Evolutionary conservation across 1,284 basidiomycete genomes (phyloP), one percentile per base, ranked within the genome.

Genomic region (Austropuccinia psidii): DNA sequence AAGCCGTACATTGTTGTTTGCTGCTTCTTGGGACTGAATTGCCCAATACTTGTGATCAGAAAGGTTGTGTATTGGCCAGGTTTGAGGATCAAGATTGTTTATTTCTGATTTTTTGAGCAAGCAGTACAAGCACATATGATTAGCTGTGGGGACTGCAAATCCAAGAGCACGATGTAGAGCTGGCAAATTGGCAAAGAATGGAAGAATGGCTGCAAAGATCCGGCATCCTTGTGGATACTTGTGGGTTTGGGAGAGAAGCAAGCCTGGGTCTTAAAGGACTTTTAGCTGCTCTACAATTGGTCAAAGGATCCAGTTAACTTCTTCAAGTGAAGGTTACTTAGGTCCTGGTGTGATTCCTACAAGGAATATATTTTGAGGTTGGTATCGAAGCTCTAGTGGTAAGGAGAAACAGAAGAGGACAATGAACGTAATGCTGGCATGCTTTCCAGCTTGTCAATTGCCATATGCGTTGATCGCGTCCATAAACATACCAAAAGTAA

Each of bases 261-360:
- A 72, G 0, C 82, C 82, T 13, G 65, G 55, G 21, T 29, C 78
- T 80, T 82, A 43, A 80, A 64, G 41, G 27, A 37, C n/a, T 24
- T 45, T 64, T 13, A 64, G n/a, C 31, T 64, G 15, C 8, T 41
- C 41, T 19, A 64, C 29, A 64, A 64, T 17, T 19, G 61, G 35
- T 45, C 21, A 9, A 19, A 64, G 19, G 8, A 64, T 11, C 61
- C 61, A 64, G 24, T 64, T 81, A 29, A 24, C 27, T 29, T 64
- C 9, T 41, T 64, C 61, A 5, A 64, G 31, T 13, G 61, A 64
- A n/a, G 61, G 61, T 47, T 41, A 19, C 41, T 64, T 64, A 2
- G 61, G 61, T 7, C 61, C 61, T 11, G 61, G 61, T 11, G 61
- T 29, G 47, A 64, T 64, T 64, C 61, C 21, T 45, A 64, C 24